phyloP scores from a whole-genome alignment of 345 rosid genomes.

The Acer campestre region DNA sequence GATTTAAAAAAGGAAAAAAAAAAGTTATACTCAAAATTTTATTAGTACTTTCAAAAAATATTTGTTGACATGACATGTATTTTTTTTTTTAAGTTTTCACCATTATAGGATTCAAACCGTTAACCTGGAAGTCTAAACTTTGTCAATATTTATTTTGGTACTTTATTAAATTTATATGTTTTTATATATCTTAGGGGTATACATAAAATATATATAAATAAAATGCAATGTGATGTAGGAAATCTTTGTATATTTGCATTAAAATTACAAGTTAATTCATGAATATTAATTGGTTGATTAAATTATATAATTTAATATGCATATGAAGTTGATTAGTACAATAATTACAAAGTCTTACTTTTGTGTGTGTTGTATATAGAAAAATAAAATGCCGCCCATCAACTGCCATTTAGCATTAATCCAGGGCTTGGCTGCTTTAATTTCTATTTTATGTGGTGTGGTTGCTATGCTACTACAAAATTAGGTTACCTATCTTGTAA shows the following conservation, averaged over 20 bases:
- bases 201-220: background rate
- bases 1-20: no score
- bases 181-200: background rate
- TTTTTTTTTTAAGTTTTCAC: no score
- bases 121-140: no score
- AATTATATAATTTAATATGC: background rate
- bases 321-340: background rate
- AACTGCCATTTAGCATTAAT: background rate
- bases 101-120: no score
- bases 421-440: background rate
- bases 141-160: background rate
- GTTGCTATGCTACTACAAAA: background rate
- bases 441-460: background rate
- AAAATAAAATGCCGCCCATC: background rate
- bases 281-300: background rate
- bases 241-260: background rate
- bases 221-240: background rate
- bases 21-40: background rate
- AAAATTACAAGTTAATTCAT: background rate
- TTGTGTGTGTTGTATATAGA: background rate
- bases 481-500: slow-evolving; percentile 23
- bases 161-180: background rate
- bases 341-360: background rate
- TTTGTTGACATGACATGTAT: slow-evolving; percentile 17
- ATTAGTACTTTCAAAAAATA: background rate